Evolutionary conservation across 169 alveolate species (phyloP).

Genomic region (Plasmodium inui): DNA sequence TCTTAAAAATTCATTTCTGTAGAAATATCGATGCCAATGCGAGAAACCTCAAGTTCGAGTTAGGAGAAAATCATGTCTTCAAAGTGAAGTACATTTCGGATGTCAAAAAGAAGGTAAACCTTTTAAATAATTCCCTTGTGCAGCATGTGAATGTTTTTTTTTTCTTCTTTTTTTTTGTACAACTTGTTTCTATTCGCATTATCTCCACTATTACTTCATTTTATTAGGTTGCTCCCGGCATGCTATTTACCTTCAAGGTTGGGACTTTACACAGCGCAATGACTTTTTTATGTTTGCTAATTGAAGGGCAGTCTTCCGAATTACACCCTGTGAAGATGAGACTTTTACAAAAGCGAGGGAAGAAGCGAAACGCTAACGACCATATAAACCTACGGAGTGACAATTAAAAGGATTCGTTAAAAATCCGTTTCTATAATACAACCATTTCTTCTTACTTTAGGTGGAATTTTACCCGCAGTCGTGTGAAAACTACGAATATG

Average conservation of each 20-base stretch:
- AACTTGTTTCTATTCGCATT: not conserved
- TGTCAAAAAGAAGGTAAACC: slow-evolving; percentile 52
- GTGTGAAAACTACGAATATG: slow-evolving; percentile 33
- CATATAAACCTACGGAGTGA: not conserved
- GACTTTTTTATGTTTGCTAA: not conserved
- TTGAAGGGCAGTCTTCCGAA: not conserved
- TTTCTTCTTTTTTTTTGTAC: not conserved
- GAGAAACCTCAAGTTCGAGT: slow-evolving; percentile 11
- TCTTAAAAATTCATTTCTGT: not conserved
- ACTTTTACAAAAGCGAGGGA: not conserved
- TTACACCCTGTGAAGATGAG: not conserved
- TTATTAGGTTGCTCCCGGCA: slow-evolving; percentile 66
- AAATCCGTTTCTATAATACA: not conserved
- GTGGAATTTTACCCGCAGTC: slow-evolving; percentile 56
- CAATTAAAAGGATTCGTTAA: not conserved
- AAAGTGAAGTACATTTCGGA: slow-evolving; percentile 35
- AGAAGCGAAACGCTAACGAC: not conserved
- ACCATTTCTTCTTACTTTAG: not conserved
- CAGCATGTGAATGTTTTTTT: not conserved
- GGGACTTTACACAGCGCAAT: not conserved
- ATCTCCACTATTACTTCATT: slow-evolving; percentile 5
- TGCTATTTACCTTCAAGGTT: slow-evolving; percentile 67
- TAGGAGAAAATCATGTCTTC: slow-evolving; percentile 15
- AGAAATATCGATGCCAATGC: slow-evolving; percentile 57
- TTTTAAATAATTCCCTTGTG: slow-evolving; percentile 3